Evolutionary conservation across 2,329 filamentous ascomycete genomes (phyloP), one percentile per base, ranked within the genome.

Genomic region (Parafenestella ontariensis): DNA sequence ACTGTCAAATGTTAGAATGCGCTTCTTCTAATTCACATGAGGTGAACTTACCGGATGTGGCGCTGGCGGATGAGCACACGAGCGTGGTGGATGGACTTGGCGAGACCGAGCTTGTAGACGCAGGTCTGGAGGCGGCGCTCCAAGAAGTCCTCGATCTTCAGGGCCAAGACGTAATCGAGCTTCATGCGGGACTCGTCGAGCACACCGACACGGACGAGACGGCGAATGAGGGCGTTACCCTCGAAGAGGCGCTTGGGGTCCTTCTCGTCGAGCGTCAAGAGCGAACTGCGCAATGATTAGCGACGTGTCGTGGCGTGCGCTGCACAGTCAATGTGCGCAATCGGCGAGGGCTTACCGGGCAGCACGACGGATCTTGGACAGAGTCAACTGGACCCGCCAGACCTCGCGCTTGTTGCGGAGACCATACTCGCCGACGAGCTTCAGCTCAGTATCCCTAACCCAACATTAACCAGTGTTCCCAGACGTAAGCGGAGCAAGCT

Each of bases 311-410:
- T 17, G 26, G 10, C 6, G 37, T 37, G 33, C 43, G 49, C 40
- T 54, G 52, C 56, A 46, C 31, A 46, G 50, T 56, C 51, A 53
- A 23, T 23, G 49, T 36, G 64, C 58, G 52, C 56, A 47, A 47
- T 56, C 23, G 49, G 46, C 9, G 29, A 31, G 37, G 13, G 74
- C 88, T 77, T 91, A 97, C 94, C 95, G 95, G 81, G 95, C 95
- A 89, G 95, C 95, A 96, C 95, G 95, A 93, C 95, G 95, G 78
- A 99, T 99, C 90, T 98, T 98, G 86, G 95, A 98, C 79, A 99
- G 90, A 78, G 94, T 97, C 83, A 99, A 90, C 88, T 92, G 89
- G 84, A 99, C 95, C 84, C 95, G 92, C 95, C 95, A 99, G 80
- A 99, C 95, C 88, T 99, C 95, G 87, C 95, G 94, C 92, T 99